Conservation (phyloP, 768 basidiomycete genomes). For the Tulasnella sp. region DNA sequence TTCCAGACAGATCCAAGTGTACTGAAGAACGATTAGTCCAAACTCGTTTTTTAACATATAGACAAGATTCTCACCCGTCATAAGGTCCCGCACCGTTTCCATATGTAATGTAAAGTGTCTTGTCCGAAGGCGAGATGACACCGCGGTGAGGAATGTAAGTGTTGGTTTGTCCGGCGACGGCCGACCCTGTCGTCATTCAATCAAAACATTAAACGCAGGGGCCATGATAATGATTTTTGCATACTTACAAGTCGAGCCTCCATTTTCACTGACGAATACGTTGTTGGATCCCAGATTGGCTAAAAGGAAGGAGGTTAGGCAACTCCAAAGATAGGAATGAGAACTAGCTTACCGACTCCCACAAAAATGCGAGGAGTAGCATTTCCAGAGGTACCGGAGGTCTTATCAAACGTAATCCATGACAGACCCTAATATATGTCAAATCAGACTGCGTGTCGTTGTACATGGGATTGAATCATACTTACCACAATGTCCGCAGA, state of each 20-base stretch:
- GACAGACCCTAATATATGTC: slow-evolving; percentile 34
- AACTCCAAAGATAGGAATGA: background rate
- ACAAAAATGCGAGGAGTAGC: slow-evolving; percentile 55
- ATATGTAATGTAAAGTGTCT: slow-evolving; percentile 46
- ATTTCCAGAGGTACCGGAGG: slow-evolving; percentile 31
- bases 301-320: background rate
- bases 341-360: slow-evolving; percentile 31
- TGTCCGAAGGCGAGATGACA: slow-evolving; percentile 44
- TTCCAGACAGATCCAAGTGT: slow-evolving; percentile 32
- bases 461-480: slow-evolving; percentile 22
- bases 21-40: slow-evolving; percentile 43
- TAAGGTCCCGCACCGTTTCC: slow-evolving; percentile 35
- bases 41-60: background rate
- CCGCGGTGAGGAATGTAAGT: slow-evolving; percentile 54
- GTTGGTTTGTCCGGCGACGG: slow-evolving; percentile 43
- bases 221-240: background rate
- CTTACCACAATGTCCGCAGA: slow-evolving; percentile 7
- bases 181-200: slow-evolving; percentile 32
- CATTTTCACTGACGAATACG: slow-evolving; percentile 44
- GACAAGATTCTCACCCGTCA: background rate
- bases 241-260: slow-evolving; percentile 42
- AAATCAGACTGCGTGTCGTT: slow-evolving; percentile 19
- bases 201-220: background rate
- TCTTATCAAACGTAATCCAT: slow-evolving; percentile 49
- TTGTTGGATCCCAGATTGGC: slow-evolving; percentile 42